Percentiles rank a stretch among this genome's conserved stretches.
Evolutionary conservation across 257 asterid genomes (phyloP).

Genomic region (Ocimum tenuiflorum): DNA sequence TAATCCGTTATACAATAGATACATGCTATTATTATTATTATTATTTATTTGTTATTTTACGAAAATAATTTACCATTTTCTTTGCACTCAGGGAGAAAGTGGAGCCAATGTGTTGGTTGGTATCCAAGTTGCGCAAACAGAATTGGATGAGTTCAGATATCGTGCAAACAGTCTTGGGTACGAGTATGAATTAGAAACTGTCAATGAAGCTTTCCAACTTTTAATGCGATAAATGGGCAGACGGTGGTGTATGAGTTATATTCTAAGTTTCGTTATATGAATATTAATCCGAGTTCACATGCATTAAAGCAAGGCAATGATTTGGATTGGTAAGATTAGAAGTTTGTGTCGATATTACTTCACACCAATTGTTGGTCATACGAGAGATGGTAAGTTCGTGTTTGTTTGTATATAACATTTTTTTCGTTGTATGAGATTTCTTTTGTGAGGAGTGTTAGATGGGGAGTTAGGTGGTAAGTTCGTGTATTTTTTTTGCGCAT

Average conservation of each 20-base stretch:
- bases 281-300: no score
- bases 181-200: constrained; percentile 62
- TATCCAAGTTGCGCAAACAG: constrained; percentile 61
- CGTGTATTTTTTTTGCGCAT: no score
- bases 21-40: not conserved
- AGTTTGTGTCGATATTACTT: no score
- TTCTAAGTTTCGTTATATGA: no score
- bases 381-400: no score
- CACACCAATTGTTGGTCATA: no score
- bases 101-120: constrained; percentile 97
- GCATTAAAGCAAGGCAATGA: no score
- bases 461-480: no score
- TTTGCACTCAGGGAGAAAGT: constrained; percentile 57
- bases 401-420: no score
- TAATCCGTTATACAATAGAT: not conserved
- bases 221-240: constrained; percentile 54
- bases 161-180: constrained; percentile 70
- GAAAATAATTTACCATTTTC: not conserved
- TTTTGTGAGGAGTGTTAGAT: no score
- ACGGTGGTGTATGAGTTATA: not conserved
- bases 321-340: no score
- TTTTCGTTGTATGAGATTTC: no score
- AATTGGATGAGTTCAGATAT: constrained; percentile 55
- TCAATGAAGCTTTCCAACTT: constrained; percentile 63
- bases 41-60: not conserved